Conservation (phyloP, 2,329 filamentous ascomycete genomes). For the Cytospora piceae region DNA sequence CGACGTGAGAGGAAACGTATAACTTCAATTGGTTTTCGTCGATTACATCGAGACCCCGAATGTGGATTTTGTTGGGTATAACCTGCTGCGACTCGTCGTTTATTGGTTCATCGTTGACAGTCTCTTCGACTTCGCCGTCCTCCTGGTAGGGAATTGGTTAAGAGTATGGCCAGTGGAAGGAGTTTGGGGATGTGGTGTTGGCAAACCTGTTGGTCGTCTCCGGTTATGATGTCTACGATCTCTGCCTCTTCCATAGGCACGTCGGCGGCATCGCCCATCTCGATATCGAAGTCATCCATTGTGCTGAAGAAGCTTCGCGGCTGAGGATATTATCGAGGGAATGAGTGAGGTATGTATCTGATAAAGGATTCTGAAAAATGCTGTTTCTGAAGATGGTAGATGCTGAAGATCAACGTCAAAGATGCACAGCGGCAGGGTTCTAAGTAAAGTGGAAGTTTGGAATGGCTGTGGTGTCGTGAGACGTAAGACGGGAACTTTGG, state of each 20-base stretch:
- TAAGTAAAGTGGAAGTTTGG: not conserved
- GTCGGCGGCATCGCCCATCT: conserved; percentile 68
- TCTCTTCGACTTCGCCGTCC: conserved; percentile 48
- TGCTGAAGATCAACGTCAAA: not conserved
- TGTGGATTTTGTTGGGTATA: conserved; percentile 71
- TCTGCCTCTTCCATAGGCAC: conserved; percentile 41
- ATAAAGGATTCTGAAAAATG: not conserved
- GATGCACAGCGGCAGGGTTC: not conserved
- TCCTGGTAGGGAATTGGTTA: conserved; percentile 36
- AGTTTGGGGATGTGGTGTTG: conserved; percentile 1
- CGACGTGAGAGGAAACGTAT: conserved; percentile 72
- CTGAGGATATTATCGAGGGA: not conserved
- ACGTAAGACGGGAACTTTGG: not conserved
- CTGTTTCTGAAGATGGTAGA: not conserved
- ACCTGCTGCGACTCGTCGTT: conserved; percentile 37
- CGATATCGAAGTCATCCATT: conserved; percentile 69
- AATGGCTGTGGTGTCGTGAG: not conserved
- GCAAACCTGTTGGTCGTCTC: conserved; percentile 35
- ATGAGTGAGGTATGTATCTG: not conserved
- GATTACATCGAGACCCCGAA: conserved; percentile 81
- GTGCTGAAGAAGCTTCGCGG: conserved; percentile 33
- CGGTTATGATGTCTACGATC: conserved; percentile 39
- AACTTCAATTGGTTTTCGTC: conserved; percentile 78
- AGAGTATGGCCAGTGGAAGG: not conserved
- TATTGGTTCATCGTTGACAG: conserved; percentile 30